Evolutionary conservation across 164 flowering plant species (phyloP).

Genomic region (Vitis rotundifolia): DNA sequence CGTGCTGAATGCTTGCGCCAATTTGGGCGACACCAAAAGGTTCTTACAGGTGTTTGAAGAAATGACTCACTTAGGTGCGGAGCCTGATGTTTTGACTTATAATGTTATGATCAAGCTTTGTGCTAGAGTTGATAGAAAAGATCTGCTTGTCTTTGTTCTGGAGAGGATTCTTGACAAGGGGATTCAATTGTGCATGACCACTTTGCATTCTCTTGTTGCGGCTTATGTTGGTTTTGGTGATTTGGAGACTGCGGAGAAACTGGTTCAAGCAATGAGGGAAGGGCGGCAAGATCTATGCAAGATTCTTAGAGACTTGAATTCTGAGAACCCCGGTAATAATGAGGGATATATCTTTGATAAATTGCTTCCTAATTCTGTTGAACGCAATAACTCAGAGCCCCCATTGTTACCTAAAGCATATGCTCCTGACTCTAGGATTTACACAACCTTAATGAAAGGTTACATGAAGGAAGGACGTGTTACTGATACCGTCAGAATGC

Average conservation of each 20-base stretch:
- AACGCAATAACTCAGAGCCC: constrained; percentile 34
- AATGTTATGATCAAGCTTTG: constrained; percentile 91
- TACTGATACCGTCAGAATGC: constrained; percentile 66
- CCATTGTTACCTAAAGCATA: constrained; percentile 58
- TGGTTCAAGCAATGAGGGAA: constrained; percentile 92
- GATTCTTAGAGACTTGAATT: constrained; percentile 53
- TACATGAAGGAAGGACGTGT: constrained; percentile 82
- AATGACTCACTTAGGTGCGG: constrained; percentile 66
- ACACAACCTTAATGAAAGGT: constrained; percentile 96
- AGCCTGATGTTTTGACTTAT: constrained; percentile 78
- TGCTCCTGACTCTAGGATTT: constrained; percentile 73
- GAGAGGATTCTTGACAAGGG: constrained; percentile 59
- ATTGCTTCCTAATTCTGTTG: constrained; percentile 57
- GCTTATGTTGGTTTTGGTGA: constrained; percentile 94
- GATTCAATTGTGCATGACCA: constrained; percentile 61
- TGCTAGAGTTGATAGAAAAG: constrained; percentile 72
- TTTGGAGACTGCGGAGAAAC: constrained; percentile 69
- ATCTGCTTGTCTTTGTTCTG: constrained; percentile 68
- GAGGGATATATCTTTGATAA: constrained; percentile 51
- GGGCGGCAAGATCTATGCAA: constrained; percentile 67
- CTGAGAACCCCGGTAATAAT: constrained; percentile 6
- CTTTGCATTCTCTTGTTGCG: constrained; percentile 84
- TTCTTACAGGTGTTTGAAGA: constrained; percentile 69
- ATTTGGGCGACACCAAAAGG: constrained; percentile 50
- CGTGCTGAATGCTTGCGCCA: constrained; percentile 90